These are phyloP conservation scores for Zygnema cylindricum DNA, from an alignment of 139 green algal genomes.

Conservation along the genomic window DNA sequence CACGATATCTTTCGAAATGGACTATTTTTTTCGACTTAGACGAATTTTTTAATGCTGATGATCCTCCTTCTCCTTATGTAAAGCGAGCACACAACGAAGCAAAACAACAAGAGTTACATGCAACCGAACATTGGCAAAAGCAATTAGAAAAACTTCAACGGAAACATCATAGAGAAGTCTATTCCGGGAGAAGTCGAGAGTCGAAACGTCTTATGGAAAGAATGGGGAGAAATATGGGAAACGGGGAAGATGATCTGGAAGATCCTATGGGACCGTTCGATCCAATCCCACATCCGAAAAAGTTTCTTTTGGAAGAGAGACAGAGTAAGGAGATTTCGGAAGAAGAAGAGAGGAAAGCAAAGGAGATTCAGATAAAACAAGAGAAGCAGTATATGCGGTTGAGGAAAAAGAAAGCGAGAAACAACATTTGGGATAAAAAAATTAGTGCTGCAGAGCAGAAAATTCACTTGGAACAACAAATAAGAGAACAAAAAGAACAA, in stretches of 20 bases:
- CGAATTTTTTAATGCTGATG: slow-evolving; percentile 38
- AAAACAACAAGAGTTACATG: background rate
- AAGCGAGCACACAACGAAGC: background rate
- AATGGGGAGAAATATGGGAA: background rate
- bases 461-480: slow-evolving; percentile 6
- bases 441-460: slow-evolving; percentile 2
- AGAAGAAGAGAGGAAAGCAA: slow-evolving; percentile 14
- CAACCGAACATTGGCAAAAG: slow-evolving; percentile 5
- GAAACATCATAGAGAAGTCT: background rate
- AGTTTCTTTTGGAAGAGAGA: background rate
- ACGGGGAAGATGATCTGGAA: background rate
- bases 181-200: background rate
- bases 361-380: background rate
- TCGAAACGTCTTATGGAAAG: background rate
- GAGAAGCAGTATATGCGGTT: background rate
- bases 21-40: slow-evolving; percentile 46
- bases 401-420: slow-evolving; percentile 9
- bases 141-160: slow-evolving; percentile 21
- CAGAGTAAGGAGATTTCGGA: slow-evolving; percentile 16
- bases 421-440: background rate
- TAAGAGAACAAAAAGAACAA: slow-evolving; percentile 7
- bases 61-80: slow-evolving; percentile 1
- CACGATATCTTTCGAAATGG: slow-evolving; percentile 29
- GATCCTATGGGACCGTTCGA: background rate
- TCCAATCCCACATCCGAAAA: background rate